Percentiles rank a stretch among this genome's conserved stretches.
phyloP scores from a whole-genome alignment of 208 protist genomes.

The Crithidia mellificae region DNA sequence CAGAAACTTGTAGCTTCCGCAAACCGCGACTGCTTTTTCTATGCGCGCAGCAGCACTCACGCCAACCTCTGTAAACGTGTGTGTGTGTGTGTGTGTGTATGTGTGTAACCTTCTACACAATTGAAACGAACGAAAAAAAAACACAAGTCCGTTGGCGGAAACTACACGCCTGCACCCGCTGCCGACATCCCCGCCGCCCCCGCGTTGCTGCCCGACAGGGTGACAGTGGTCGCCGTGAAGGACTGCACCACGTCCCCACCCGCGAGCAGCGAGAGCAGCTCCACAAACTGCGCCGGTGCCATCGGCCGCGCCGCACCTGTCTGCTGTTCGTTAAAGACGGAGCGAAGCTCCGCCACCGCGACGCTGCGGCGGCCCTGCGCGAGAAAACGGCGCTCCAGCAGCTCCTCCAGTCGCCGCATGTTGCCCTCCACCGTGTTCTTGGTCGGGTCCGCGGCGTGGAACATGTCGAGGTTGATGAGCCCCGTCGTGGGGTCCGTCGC shows the following conservation, averaged over 20 bases:
- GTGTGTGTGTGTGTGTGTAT: too few species aligned
- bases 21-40: too few species aligned
- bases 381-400: slow-evolving; percentile 61
- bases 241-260: slow-evolving; percentile 79
- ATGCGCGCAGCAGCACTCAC: too few species aligned
- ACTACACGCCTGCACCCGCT: not conserved
- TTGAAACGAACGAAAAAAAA: too few species aligned
- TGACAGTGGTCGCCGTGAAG: slow-evolving; percentile 71
- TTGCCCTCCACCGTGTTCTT: slow-evolving; percentile 82
- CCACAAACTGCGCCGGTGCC: slow-evolving; percentile 70
- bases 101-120: too few species aligned
- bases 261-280: slow-evolving; percentile 74
- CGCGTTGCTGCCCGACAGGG: slow-evolving; percentile 30
- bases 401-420: slow-evolving; percentile 70
- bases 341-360: slow-evolving; percentile 66
- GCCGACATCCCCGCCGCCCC: slow-evolving; percentile 2
- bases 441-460: slow-evolving; percentile 79
- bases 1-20: too few species aligned
- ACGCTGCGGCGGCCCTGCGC: slow-evolving; percentile 44
- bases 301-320: slow-evolving; percentile 55
- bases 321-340: slow-evolving; percentile 71
- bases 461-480: slow-evolving; percentile 89
- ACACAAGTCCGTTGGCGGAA: too few species aligned
- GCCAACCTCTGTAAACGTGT: too few species aligned
- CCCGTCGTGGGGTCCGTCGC: slow-evolving; percentile 88